Evolutionary conservation across 768 basidiomycete species (phyloP).

Genomic region (Tylopilus intermedius): DNA sequence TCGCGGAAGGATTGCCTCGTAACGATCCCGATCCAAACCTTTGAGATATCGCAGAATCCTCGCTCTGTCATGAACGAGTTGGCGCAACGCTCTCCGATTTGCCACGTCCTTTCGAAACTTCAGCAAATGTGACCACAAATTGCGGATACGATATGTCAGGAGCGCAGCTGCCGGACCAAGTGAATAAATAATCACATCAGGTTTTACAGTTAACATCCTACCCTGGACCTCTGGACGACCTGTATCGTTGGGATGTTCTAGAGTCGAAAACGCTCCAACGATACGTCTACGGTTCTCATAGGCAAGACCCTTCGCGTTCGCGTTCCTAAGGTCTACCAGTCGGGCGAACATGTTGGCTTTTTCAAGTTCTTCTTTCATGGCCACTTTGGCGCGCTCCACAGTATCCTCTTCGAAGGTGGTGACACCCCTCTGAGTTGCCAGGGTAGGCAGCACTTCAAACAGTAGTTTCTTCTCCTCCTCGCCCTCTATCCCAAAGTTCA

Average conservation of each 20-base stretch:
- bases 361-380: slow-evolving; percentile 32
- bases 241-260: slow-evolving; percentile 63
- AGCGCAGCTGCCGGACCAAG: slow-evolving; percentile 60
- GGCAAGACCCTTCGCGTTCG: slow-evolving; percentile 80
- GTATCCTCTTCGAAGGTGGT: slow-evolving; percentile 17
- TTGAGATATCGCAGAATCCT: slow-evolving; percentile 79
- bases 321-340: slow-evolving; percentile 80
- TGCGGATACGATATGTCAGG: slow-evolving; percentile 80
- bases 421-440: slow-evolving; percentile 37
- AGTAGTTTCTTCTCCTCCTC: slow-evolving; percentile 52
- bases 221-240: slow-evolving; percentile 91
- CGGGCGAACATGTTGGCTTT: slow-evolving; percentile 59
- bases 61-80: slow-evolving; percentile 77
- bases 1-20: slow-evolving; percentile 64
- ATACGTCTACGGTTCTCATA: slow-evolving; percentile 82
- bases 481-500: slow-evolving; percentile 62
- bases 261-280: slow-evolving; percentile 70
- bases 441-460: slow-evolving; percentile 60
- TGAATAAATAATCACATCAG: neutral
- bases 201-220: slow-evolving; percentile 25
- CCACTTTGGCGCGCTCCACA: slow-evolving; percentile 21
- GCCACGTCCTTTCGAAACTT: slow-evolving; percentile 69
- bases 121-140: slow-evolving; percentile 69
- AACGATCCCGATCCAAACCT: slow-evolving; percentile 57
- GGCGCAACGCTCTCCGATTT: slow-evolving; percentile 71